Evolutionary conservation across 2,329 filamentous ascomycete genomes (phyloP), one percentile per base, ranked within the genome.

Genomic region (Ophiostoma ulmi): DNA sequence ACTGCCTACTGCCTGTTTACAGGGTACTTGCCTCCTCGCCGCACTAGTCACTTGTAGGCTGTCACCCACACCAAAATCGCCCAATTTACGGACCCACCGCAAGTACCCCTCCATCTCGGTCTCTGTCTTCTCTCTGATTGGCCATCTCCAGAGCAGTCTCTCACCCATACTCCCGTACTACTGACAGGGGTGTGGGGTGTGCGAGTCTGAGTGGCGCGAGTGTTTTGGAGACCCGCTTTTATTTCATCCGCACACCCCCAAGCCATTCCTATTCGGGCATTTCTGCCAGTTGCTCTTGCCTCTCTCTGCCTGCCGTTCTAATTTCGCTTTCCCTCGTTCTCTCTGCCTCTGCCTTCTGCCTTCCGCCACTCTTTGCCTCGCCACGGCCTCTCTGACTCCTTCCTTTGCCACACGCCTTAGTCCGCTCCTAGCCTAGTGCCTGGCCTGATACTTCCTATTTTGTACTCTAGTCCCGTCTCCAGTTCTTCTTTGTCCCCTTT

Each of bases 21-120:
- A 69, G 58, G 64, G 70, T 74, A 73, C 72, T 69, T 72, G 35
- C 38, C 6, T 71, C 74, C 70, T 77, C 72, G 76, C 75, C 58
- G 22, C 26, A 14, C 26, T 14, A 58, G 52, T 58, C 76, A 77
- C 76, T 75, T 72, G 74, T 70, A 79, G 78, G 77, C 77, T 78
- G 71, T 76, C 75, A 72, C 70, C 70, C 68, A 67, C 69, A 52
- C 69, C 69, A 70, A 63, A 71, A 65, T 8, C 20, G 36, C 63
- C 36, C 63, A 65, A 65, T 41, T 26, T 22, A 70, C 70, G 67
- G 72, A 67, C 70, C 73, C 73, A 73, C 75, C 76, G 74, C 76
- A 75, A 76, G 77, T 76, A 78, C 76, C 70, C 58, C 69, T 68
- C 58, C 68, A 73, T 72, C 72, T 73, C 35, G 58, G 14, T 63